phyloP scores from a whole-genome alignment of 2,329 filamentous ascomycete genomes.

The Fusarium sterilihyphosum region DNA sequence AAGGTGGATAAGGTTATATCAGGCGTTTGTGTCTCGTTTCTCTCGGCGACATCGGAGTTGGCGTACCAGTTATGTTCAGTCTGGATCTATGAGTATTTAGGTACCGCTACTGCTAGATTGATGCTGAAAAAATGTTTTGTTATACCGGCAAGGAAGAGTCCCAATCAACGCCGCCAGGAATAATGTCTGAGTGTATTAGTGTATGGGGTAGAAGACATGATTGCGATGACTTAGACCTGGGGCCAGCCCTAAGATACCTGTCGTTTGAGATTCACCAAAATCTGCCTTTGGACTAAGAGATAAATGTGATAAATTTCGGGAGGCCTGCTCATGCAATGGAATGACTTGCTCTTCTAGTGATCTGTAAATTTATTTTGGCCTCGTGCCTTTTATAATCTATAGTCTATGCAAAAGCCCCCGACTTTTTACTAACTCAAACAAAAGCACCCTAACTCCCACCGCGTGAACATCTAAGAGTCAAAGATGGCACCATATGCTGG shows the following conservation, averaged over 20 bases:
- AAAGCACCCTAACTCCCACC: neutral
- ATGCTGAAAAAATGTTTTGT: neutral
- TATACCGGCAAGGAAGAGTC: neutral
- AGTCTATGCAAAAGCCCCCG: too few species aligned
- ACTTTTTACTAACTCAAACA: neutral
- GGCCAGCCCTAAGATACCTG: neutral
- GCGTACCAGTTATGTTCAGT: neutral
- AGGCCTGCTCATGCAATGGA: too few species aligned
- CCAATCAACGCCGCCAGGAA: accelerated
- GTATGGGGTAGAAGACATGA: neutral
- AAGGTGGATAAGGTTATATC: neutral
- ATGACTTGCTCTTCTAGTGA: neutral
- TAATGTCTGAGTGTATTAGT: too few species aligned
- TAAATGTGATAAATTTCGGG: accelerated
- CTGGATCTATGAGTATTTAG: neutral
- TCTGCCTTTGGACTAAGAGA: neutral
- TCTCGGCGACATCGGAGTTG: neutral
- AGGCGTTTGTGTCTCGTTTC: neutral
- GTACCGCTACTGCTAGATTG: neutral
- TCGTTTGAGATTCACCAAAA: neutral
- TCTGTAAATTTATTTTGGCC: neutral
- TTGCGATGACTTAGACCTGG: neutral
- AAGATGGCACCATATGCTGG: constrained; percentile 12
- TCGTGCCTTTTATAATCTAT: neutral
- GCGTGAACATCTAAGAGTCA: neutral